phyloP scores from a whole-genome alignment of 208 protist genomes.

The Tritrichomonas foetus region DNA sequence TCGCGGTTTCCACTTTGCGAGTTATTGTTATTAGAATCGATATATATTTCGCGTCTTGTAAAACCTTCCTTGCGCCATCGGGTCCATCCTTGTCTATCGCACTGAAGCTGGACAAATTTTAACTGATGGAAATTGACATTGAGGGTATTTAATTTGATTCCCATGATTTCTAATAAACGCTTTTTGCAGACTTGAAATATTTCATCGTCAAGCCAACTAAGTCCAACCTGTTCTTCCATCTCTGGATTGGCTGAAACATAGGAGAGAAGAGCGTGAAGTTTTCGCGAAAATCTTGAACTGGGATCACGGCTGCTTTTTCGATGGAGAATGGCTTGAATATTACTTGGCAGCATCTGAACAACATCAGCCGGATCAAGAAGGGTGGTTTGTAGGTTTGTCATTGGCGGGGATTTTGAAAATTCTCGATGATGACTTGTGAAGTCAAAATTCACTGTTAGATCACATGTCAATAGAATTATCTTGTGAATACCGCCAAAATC shows the following conservation, averaged over 20 bases:
- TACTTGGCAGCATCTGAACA: not conserved
- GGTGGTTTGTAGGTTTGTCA: too few species aligned
- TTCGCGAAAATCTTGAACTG: not conserved
- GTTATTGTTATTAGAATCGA: not conserved
- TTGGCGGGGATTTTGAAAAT: too few species aligned
- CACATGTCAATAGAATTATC: too few species aligned
- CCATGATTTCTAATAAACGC: not conserved
- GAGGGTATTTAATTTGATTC: slow-evolving; percentile 27
- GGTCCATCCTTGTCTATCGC: not conserved
- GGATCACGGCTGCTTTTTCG: not conserved
- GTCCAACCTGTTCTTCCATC: slow-evolving; percentile 22
- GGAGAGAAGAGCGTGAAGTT: not conserved
- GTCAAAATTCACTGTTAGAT: too few species aligned
- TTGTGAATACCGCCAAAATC: too few species aligned
- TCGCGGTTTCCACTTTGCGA: not conserved
- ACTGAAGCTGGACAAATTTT: not conserved
- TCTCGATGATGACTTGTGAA: too few species aligned
- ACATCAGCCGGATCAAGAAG: too few species aligned
- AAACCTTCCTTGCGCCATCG: not conserved
- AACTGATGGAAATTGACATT: not conserved
- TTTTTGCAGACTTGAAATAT: not conserved
- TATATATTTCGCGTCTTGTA: not conserved
- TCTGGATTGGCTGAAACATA: slow-evolving; percentile 7
- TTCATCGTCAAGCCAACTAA: not conserved
- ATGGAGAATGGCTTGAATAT: not conserved